phyloP scores from a whole-genome alignment of 257 asterid species.

The Eustoma russellianum region DNA sequence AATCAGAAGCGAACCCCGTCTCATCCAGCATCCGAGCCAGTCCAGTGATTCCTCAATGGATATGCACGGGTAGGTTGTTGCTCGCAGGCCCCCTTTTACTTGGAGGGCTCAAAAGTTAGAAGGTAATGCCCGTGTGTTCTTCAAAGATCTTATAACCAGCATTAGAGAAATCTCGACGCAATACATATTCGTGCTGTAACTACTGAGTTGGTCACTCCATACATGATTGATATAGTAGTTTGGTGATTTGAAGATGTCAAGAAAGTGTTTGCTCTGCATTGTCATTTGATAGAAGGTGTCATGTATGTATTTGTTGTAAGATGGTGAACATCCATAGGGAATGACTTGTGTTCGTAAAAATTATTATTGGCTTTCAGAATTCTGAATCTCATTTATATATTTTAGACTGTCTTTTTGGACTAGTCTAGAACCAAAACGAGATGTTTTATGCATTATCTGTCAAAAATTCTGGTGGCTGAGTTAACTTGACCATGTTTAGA shows the following conservation, averaged over 20 bases:
- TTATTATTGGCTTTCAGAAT: too few species aligned
- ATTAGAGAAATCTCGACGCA: constrained; percentile 12
- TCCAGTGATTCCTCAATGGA: constrained; percentile 35
- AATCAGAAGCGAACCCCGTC: constrained; percentile 15
- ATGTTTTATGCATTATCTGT: too few species aligned
- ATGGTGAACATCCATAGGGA: too few species aligned
- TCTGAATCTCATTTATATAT: too few species aligned
- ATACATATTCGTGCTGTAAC: constrained; percentile 8
- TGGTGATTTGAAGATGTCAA: constrained; percentile 11
- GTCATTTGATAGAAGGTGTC: constrained; percentile 8
- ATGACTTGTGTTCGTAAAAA: too few species aligned
- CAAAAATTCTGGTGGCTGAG: too few species aligned
- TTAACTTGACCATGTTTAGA: too few species aligned
- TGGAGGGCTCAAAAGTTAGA: constrained; percentile 7
- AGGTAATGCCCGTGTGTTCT: constrained; percentile 7
- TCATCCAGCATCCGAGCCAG: constrained; percentile 23
- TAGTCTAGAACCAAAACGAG: too few species aligned
- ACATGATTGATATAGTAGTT: constrained; percentile 9
- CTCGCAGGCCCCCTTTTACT: constrained; percentile 19
- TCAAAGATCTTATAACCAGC: constrained; percentile 2
- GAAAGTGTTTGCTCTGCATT: constrained; percentile 1
- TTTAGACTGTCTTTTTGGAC: too few species aligned
- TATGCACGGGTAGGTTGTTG: constrained; percentile 38
- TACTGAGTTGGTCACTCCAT: constrained; percentile 1
- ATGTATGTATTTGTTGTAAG: background rate